Percentiles rank a stretch among this genome's conserved stretches.
These are phyloP conservation scores for Aspergillus sclerotioniger DNA, from an alignment of 495 filamentous ascomycete genomes.

Conservation along the genomic window DNA sequence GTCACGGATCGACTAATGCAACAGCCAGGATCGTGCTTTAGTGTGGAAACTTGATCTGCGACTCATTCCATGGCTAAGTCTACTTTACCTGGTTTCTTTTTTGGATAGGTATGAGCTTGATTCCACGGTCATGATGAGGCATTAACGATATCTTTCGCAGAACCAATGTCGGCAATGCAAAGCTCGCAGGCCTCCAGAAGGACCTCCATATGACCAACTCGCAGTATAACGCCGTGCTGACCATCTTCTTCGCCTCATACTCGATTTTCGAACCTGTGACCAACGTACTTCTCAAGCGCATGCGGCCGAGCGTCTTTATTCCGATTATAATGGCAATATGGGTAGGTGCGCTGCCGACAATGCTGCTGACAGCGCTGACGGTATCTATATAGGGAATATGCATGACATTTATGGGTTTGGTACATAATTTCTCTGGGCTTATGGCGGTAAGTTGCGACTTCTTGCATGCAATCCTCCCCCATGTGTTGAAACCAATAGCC, in stretches of 20 bases:
- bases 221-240: slow-evolving; percentile 76
- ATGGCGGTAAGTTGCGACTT: slow-evolving; percentile 52
- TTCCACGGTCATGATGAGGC: neutral
- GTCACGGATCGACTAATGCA: neutral
- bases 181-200: slow-evolving; percentile 67
- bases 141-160: slow-evolving; percentile 23
- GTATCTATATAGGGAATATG: slow-evolving; percentile 60
- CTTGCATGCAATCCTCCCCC: too few relatives aligned
- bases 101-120: slow-evolving; percentile 56
- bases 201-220: slow-evolving; percentile 62
- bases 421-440: slow-evolving; percentile 72
- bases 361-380: slow-evolving; percentile 1
- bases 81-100: slow-evolving; percentile 84
- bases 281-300: slow-evolving; percentile 79
- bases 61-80: slow-evolving; percentile 78
- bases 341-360: too few relatives aligned
- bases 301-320: slow-evolving; percentile 71
- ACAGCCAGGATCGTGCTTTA: slow-evolving; percentile 59
- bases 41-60: slow-evolving; percentile 68
- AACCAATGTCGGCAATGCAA: slow-evolving; percentile 86
- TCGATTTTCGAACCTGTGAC: slow-evolving; percentile 82
- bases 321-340: slow-evolving; percentile 57
- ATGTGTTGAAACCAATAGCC: neutral
- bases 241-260: slow-evolving; percentile 93
- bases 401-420: slow-evolving; percentile 83